Evolutionary conservation across 495 filamentous ascomycete genomes (phyloP).

Genomic region (Aspergillus ellipticus): DNA sequence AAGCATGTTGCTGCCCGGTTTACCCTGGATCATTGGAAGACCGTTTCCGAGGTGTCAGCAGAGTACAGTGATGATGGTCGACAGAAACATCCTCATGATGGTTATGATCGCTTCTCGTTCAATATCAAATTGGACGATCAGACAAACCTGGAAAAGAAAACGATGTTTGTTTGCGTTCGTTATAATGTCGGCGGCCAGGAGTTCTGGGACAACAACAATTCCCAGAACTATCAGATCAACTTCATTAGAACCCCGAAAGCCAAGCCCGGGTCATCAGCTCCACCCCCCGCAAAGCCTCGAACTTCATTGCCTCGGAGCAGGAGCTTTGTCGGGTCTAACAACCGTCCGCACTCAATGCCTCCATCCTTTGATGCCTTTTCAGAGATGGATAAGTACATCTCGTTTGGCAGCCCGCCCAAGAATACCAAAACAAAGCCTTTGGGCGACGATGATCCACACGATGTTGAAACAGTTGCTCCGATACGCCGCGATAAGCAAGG

Average conservation of each 20-base stretch:
- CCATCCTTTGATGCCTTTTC: constrained; percentile 68
- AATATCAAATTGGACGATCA: constrained; percentile 89
- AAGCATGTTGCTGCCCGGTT: constrained; percentile 87
- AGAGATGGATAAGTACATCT: constrained; percentile 51
- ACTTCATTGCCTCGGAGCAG: constrained; percentile 75
- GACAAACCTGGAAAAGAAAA: constrained; percentile 85
- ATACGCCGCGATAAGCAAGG: constrained; percentile 55
- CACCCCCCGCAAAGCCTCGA: constrained; percentile 50
- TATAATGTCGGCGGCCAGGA: constrained; percentile 84
- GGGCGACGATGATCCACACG: constrained; percentile 24
- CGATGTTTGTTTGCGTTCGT: constrained; percentile 84
- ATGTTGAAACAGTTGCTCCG: constrained; percentile 38
- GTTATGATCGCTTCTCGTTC: constrained; percentile 87
- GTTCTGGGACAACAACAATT: constrained; percentile 91
- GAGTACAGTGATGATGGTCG: constrained; percentile 80
- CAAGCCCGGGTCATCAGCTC: constrained; percentile 50
- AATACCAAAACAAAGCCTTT: constrained; percentile 51
- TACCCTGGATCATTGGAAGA: constrained; percentile 97
- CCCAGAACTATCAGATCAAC: constrained; percentile 85
- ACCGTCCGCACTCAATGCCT: constrained; percentile 61
- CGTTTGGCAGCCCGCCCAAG: constrained; percentile 54
- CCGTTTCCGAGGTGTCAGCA: constrained; percentile 86
- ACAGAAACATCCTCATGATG: constrained; percentile 59
- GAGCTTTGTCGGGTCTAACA: constrained; percentile 38
- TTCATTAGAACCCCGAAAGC: constrained; percentile 73